Percentiles rank a stretch among this genome's conserved stretches.
Conservation (phyloP, 2,329 filamentous ascomycete genomes). For the Ophiocordyceps camponoti-saundersi region DNA sequence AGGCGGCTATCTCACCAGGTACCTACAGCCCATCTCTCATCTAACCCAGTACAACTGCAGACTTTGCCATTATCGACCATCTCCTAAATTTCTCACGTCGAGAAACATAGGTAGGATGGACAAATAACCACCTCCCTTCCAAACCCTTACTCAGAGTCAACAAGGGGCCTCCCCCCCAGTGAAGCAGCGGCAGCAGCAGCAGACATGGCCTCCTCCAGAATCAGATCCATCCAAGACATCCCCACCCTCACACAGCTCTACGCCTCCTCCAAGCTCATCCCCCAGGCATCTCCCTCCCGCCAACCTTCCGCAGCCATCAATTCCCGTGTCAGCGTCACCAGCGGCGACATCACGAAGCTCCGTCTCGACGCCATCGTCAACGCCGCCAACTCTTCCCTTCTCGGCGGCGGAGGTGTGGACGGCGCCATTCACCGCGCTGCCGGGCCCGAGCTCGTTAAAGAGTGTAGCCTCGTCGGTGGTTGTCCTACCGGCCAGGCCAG, state of each 20-base stretch:
- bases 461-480: conserved; percentile 55
- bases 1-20: too few relatives aligned
- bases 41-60: too few relatives aligned
- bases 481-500: conserved; percentile 67
- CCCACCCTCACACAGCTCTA: conserved; percentile 51
- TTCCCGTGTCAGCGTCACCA: conserved; percentile 50
- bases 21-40: too few relatives aligned
- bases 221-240: conserved; percentile 33
- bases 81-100: too few relatives aligned
- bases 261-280: conserved; percentile 19
- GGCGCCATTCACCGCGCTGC: conserved; percentile 77
- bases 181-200: background rate
- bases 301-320: conserved; percentile 42
- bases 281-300: conserved; percentile 4
- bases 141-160: too few relatives aligned
- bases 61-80: too few relatives aligned
- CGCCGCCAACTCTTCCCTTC: conserved; percentile 64
- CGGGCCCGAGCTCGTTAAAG: conserved; percentile 47
- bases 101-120: too few relatives aligned
- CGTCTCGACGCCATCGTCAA: conserved; percentile 76
- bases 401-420: conserved; percentile 82
- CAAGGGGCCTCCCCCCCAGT: background rate
- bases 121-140: too few relatives aligned
- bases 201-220: conserved; percentile 1
- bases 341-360: conserved; percentile 69